These are phyloP conservation scores for Poa pratensis DNA, from an alignment of 176 grass and related monocot genomes.

Conservation along the genomic window DNA sequence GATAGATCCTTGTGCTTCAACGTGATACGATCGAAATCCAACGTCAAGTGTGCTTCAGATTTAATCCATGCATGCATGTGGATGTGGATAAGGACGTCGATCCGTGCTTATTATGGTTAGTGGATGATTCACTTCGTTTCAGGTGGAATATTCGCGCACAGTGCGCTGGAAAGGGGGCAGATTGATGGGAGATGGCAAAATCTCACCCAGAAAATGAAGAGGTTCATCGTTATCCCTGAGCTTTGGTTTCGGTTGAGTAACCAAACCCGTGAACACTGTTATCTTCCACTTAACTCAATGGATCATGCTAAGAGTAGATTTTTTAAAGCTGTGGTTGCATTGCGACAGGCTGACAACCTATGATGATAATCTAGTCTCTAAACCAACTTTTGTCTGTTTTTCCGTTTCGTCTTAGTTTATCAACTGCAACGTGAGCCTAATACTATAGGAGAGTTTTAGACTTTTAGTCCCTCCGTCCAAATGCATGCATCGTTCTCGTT, in stretches of 20 bases:
- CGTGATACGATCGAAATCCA: not conserved
- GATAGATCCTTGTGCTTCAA: not conserved
- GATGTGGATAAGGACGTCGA: constrained; percentile 19
- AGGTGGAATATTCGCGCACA: not conserved
- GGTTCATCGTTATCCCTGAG: not conserved
- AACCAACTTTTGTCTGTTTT: not conserved
- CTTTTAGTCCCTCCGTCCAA: no score
- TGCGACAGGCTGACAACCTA: not conserved
- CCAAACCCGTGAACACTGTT: not conserved
- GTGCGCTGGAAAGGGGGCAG: not conserved
- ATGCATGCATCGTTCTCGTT: no score
- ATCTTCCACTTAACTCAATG: not conserved
- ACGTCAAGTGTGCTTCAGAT: not conserved
- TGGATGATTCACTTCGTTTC: no score
- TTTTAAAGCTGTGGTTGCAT: not conserved
- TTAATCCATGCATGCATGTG: not conserved
- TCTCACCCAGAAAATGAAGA: not conserved
- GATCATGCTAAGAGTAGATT: not conserved
- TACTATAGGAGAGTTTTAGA: not conserved
- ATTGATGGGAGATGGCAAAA: not conserved
- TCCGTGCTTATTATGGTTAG: no score
- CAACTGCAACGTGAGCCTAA: not conserved
- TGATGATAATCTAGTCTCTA: not conserved
- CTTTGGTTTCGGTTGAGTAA: not conserved
- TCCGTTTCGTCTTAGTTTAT: not conserved